Evolutionary conservation across 176 grass and related monocot species (phyloP), one percentile per base, ranked within the genome.

Genomic region (Triticum timopheevii): DNA sequence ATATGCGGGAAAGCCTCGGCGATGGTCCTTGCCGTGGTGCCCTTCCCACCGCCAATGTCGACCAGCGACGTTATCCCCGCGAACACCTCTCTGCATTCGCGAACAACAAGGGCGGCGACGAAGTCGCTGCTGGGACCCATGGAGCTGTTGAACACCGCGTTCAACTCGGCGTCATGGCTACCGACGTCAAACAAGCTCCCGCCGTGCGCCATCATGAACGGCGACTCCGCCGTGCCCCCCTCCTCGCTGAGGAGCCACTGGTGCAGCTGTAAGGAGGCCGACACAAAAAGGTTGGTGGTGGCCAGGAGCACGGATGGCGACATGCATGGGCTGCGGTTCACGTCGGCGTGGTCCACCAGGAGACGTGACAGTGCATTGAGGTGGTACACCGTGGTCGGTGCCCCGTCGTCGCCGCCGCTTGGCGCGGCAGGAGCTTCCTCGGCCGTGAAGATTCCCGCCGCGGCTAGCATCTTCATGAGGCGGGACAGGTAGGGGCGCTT

Each of bases 401-500:
- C n/a, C 4, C 1, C 56, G 3, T 11, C 9, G 59, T 8, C 9
- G 59, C 8, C 8, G 22, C 8, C 22, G 39, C 47, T 13, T 16
- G 47, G 13, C 12, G 47, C 39, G 2, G 39, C 47, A 15, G 30
- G 3, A 22, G 3, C 27, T 0, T 28, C 10, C 1, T 39, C 24
- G 35, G 13, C 52, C 3, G 4, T 6, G 44, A 88, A 84, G 68
- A 85, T 5, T 8, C 85, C 82, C 15, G 20, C 7, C 7, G 20
- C 24, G 42, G 70, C 40, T 30, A 94, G 27, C n/a, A 87, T 4
- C 54, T 85, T 78, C 89, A 90, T 87, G 20, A 94, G 82, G 58
- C 89, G 89, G 3, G 35, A 6, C 54, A 92, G 49, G 77, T 47
- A 64, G 20, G 72, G 45, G 12, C 63, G 63, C 1, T 73, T 87